A percentile compares a stretch with the other conserved stretches of the same genome.
Conservation (phyloP, 495 filamentous ascomycete genomes). For the Thozetella sp. region DNA sequence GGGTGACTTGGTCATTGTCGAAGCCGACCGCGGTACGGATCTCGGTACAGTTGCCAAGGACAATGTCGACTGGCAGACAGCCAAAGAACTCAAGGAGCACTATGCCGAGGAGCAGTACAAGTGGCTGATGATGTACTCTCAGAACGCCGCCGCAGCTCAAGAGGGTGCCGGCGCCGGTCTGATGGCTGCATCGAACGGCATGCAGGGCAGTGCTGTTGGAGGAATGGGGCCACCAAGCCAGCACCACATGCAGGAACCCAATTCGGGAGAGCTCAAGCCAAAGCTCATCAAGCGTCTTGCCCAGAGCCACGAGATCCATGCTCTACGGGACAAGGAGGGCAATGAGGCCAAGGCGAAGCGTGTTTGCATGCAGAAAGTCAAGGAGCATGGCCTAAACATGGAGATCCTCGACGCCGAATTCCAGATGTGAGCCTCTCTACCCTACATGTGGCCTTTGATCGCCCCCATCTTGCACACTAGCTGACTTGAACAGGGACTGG, state of each 20-base stretch:
- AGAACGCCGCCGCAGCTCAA: slow-evolving; percentile 64
- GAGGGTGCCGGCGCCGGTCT: slow-evolving; percentile 55
- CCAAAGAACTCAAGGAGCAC: slow-evolving; percentile 84
- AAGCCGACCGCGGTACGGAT: slow-evolving; percentile 94
- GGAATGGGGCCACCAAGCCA: slow-evolving; percentile 73
- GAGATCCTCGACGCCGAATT: slow-evolving; percentile 99
- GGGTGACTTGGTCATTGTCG: slow-evolving; percentile 94
- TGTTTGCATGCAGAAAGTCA: slow-evolving; percentile 93
- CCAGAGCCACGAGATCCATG: slow-evolving; percentile 84
- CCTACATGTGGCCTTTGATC: not conserved
- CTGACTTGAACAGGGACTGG: slow-evolving; percentile 75
- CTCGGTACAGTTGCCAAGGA: slow-evolving; percentile 89
- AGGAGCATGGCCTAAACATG: slow-evolving; percentile 93
- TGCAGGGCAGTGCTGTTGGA: slow-evolving; percentile 68
- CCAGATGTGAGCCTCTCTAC: slow-evolving; percentile 74
- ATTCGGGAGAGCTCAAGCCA: slow-evolving; percentile 78
- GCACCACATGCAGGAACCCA: slow-evolving; percentile 75
- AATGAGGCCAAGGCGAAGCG: slow-evolving; percentile 97
- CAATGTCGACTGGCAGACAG: slow-evolving; percentile 79
- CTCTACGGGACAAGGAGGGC: slow-evolving; percentile 90
- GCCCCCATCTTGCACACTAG: slow-evolving; percentile 3
- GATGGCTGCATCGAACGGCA: slow-evolving; percentile 59
- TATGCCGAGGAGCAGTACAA: slow-evolving; percentile 92
- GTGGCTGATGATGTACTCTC: slow-evolving; percentile 97
- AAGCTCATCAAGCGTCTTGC: slow-evolving; percentile 96